Conservation (phyloP, 2,329 filamentous ascomycete species). For the Nemania sp. region DNA sequence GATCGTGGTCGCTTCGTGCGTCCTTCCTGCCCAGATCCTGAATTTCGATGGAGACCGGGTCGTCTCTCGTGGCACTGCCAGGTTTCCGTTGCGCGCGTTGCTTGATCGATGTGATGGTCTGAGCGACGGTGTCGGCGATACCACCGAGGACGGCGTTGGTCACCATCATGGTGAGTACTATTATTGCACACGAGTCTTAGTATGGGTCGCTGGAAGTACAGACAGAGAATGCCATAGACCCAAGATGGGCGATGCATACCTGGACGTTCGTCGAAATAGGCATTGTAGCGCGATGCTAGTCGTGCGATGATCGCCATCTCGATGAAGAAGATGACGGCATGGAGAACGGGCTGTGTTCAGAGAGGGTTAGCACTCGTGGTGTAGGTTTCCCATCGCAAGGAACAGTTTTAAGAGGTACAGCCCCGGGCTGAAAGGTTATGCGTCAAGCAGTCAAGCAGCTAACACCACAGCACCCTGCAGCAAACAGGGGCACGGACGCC, state of each 20-base stretch:
- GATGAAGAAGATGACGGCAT: constrained; percentile 81
- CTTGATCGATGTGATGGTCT: constrained; percentile 84
- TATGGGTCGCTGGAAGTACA: neutral
- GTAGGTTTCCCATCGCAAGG: neutral
- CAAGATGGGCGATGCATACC: constrained; percentile 52
- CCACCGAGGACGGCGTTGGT: constrained; percentile 95
- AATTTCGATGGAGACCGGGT: constrained; percentile 82
- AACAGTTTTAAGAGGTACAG: neutral
- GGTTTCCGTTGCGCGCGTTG: constrained; percentile 66
- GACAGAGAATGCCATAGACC: neutral
- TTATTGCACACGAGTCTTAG: constrained; percentile 13
- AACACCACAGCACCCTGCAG: too few relatives aligned
- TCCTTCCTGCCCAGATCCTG: constrained; percentile 84
- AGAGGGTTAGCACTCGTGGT: constrained; percentile 12
- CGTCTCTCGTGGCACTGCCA: constrained; percentile 60
- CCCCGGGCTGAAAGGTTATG: too few relatives aligned
- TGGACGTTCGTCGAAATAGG: constrained; percentile 89
- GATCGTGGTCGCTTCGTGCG: constrained; percentile 64
- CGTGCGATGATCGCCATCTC: constrained; percentile 86
- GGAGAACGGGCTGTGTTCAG: constrained; percentile 74
- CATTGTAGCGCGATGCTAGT: constrained; percentile 84
- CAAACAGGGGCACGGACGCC: too few relatives aligned
- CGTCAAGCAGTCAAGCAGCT: too few relatives aligned
- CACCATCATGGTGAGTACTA: constrained; percentile 97
- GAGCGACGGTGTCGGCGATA: constrained; percentile 93